Percentiles rank a stretch among this genome's conserved stretches.
Evolutionary conservation across 208 protist genomes (phyloP).

Genomic region (Willaertia magna): DNA sequence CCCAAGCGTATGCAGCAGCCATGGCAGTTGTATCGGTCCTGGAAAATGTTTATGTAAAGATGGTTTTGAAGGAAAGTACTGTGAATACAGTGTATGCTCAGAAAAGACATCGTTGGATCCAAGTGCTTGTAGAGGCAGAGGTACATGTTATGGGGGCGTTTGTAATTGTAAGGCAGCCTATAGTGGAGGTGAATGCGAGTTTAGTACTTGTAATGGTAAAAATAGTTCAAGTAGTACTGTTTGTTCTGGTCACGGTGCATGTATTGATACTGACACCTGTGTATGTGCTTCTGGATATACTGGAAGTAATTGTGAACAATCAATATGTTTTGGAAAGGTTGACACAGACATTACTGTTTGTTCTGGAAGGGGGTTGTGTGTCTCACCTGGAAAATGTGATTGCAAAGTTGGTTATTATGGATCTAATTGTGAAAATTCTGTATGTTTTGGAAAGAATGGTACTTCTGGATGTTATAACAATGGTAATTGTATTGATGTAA

Average conservation of each 20-base stretch:
- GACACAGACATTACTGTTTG: neutral
- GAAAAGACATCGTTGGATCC: neutral
- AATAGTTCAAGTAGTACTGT: neutral
- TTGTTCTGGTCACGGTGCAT: neutral
- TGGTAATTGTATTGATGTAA: neutral
- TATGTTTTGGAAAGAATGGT: neutral
- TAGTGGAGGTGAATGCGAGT: neutral
- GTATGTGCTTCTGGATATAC: no score
- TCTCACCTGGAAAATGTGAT: neutral
- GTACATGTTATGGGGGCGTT: no score
- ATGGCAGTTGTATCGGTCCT: neutral
- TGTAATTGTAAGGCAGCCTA: neutral
- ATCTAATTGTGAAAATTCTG: neutral
- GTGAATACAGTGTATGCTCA: neutral
- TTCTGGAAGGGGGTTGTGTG: neutral
- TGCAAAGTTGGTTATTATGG: neutral
- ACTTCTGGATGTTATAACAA: neutral
- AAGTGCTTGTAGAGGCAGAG: neutral
- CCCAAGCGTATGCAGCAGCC: no score
- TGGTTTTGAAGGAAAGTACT: neutral
- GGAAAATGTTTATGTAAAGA: neutral
- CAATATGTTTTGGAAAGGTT: neutral
- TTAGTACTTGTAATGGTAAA: neutral
- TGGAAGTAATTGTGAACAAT: no score
- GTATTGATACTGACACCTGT: no score